Percentiles rank a stretch among this genome's conserved stretches.
Conservation (phyloP, 2,329 filamentous ascomycete species). For the Trichoderma koningiopsis region DNA sequence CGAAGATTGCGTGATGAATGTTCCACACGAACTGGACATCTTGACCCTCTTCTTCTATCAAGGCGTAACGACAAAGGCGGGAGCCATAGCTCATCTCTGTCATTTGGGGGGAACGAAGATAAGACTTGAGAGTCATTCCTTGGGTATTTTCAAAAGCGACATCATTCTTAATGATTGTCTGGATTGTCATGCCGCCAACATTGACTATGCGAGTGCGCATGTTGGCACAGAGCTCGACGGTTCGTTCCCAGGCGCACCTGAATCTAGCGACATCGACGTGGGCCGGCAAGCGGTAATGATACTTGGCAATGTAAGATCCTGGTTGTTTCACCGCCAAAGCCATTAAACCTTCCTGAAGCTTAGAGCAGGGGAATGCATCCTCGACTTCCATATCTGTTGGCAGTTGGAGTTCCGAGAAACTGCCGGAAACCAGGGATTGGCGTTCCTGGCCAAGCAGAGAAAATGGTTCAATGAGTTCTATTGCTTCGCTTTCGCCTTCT, state of each 20-base stretch:
- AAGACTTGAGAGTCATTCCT: neutral
- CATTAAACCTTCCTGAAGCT: constrained; percentile 31
- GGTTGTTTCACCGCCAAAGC: constrained; percentile 37
- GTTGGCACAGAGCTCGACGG: constrained; percentile 27
- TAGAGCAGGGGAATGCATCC: constrained; percentile 30
- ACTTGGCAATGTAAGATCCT: constrained; percentile 41
- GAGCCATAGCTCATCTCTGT: constrained; percentile 21
- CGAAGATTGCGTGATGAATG: constrained; percentile 30
- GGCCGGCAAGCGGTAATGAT: constrained; percentile 30
- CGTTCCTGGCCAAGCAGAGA: neutral
- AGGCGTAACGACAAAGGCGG: constrained; percentile 22
- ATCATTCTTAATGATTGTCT: constrained; percentile 28
- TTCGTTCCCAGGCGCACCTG: constrained; percentile 29
- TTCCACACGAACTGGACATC: constrained; percentile 22
- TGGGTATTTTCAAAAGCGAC: constrained; percentile 8
- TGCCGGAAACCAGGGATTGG: neutral
- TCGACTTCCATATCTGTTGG: constrained; percentile 14
- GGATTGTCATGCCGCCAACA: constrained; percentile 20
- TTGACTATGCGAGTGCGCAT: constrained; percentile 31
- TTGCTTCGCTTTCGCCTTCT: neutral
- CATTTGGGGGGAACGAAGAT: neutral
- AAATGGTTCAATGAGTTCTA: neutral
- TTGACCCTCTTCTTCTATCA: constrained; percentile 1
- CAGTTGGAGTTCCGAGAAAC: neutral
- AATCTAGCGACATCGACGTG: constrained; percentile 31